A percentile compares a stretch with the other conserved stretches of the same genome.
Evolutionary conservation across 2,329 filamentous ascomycete species (phyloP).

Genomic region (Drechmeria coniospora): DNA sequence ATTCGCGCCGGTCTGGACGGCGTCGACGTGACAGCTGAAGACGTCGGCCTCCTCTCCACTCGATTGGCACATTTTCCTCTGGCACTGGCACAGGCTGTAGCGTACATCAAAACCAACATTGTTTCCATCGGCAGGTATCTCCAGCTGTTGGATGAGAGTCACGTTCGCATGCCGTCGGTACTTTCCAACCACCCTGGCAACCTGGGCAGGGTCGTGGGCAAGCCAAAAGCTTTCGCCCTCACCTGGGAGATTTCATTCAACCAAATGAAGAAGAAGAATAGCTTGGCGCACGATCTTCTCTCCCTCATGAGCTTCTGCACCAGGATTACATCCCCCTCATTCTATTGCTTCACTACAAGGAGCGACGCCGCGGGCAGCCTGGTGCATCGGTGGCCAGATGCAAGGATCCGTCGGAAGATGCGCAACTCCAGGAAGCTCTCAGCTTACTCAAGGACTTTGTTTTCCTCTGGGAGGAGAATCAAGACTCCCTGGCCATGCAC

Average conservation of each 20-base stretch:
- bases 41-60: background rate
- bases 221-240: too few species aligned
- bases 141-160: background rate
- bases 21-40: background rate
- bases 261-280: too few species aligned
- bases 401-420: background rate
- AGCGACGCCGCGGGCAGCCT: background rate
- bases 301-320: too few species aligned
- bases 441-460: background rate
- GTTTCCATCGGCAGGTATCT: background rate
- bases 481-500: background rate
- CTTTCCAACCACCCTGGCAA: background rate
- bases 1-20: background rate
- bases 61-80: background rate
- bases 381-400: background rate
- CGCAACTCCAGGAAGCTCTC: background rate
- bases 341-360: background rate
- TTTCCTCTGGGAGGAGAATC: background rate
- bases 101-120: background rate
- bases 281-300: too few species aligned
- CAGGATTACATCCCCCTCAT: too few species aligned
- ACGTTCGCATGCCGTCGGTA: background rate
- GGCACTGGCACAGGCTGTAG: background rate
- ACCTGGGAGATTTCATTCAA: too few species aligned
- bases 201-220: background rate